phyloP scores from a whole-genome alignment of 2,329 filamentous ascomycete species.

The Emmonsiellopsis sp. region DNA sequence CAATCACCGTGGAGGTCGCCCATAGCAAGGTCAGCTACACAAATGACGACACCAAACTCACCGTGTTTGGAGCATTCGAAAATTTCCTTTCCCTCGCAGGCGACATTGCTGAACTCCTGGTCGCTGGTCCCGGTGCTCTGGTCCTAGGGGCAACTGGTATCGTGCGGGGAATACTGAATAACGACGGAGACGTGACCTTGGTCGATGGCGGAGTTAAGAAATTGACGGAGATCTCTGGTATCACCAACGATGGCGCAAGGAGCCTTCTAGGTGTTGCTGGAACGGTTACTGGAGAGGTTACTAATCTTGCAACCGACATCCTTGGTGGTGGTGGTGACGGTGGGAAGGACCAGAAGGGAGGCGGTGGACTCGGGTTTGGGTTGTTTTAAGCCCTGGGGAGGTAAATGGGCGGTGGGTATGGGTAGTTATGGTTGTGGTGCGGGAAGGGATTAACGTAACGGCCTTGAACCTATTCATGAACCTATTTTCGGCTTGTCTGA shows the following conservation, averaged over 20 bases:
- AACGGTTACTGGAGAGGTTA: not conserved
- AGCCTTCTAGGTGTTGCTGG: not conserved
- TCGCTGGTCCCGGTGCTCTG: not conserved
- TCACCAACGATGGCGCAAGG: not conserved
- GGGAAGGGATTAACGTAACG: too few species aligned
- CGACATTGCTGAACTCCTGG: conserved; percentile 2
- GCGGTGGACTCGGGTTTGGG: not conserved
- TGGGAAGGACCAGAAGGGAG: not conserved
- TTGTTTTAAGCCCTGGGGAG: not conserved
- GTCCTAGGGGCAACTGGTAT: not conserved
- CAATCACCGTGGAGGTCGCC: not conserved
- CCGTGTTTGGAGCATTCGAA: not conserved
- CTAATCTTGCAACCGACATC: not conserved
- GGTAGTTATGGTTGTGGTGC: too few species aligned
- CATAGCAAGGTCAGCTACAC: not conserved
- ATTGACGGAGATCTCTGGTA: not conserved
- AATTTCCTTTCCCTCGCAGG: conserved; percentile 1
- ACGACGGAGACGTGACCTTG: not conserved
- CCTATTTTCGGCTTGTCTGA: too few species aligned
- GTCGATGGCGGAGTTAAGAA: not conserved
- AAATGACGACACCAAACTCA: not conserved
- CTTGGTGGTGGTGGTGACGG: not conserved
- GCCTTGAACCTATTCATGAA: too few species aligned
- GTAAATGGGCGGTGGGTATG: not conserved
- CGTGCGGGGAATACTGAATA: not conserved